Evolutionary conservation across 805 yeast genomes (phyloP).

Genomic region (Kurtzmaniella fragi): DNA sequence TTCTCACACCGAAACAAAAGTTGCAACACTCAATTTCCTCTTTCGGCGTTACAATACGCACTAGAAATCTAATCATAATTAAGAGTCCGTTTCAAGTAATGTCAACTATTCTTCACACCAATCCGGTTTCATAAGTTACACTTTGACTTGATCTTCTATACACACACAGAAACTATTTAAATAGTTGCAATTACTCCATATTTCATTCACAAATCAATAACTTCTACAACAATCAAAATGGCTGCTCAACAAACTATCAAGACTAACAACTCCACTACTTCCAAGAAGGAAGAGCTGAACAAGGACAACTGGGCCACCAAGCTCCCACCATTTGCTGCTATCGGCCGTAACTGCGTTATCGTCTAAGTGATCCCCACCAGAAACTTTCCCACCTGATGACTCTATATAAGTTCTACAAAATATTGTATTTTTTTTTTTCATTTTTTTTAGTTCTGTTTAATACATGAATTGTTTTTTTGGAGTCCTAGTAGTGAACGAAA

Average conservation of each 20-base stretch:
- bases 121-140: background rate
- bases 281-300: too few relatives aligned
- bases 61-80: too few relatives aligned
- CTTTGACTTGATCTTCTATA: background rate
- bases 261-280: too few relatives aligned
- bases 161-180: background rate
- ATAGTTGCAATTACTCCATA: background rate
- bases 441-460: background rate
- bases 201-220: too few relatives aligned
- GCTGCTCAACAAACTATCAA: too few relatives aligned
- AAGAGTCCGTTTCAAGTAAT: background rate
- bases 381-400: background rate
- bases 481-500: background rate
- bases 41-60: background rate
- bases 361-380: background rate
- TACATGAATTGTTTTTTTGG: background rate
- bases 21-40: background rate
- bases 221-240: too few relatives aligned
- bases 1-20: too few relatives aligned
- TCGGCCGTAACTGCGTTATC: too few relatives aligned
- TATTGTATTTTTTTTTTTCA: background rate
- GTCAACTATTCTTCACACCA: too few relatives aligned
- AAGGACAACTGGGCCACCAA: too few relatives aligned
- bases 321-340: background rate
- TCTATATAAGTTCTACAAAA: too few relatives aligned